Percentiles rank a stretch among this genome's conserved stretches.
phyloP scores from a whole-genome alignment of 495 filamentous ascomycete species.

The Pyrenula massariospora region DNA sequence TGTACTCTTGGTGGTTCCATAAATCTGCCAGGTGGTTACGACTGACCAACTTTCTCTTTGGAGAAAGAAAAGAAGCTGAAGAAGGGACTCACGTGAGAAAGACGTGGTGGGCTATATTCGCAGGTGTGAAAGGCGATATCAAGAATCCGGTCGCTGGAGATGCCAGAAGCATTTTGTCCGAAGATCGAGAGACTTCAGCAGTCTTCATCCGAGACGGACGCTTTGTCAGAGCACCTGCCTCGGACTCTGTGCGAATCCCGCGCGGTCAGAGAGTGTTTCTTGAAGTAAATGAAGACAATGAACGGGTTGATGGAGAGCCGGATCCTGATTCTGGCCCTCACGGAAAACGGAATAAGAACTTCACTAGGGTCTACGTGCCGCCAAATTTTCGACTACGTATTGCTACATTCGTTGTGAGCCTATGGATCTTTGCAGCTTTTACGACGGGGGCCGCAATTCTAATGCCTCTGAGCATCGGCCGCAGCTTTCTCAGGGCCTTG shows the following conservation, averaged over 20 bases:
- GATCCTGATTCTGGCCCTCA: slow-evolving; percentile 55
- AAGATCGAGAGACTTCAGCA: slow-evolving; percentile 25
- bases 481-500: slow-evolving; percentile 55
- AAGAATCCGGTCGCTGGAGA: slow-evolving; percentile 32
- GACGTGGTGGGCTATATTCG: slow-evolving; percentile 40
- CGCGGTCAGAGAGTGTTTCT: slow-evolving; percentile 74
- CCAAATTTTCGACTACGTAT: slow-evolving; percentile 73
- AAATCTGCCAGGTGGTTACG: slow-evolving; percentile 70
- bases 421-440: slow-evolving; percentile 90
- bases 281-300: slow-evolving; percentile 61
- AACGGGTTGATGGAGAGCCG: slow-evolving; percentile 43
- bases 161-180: slow-evolving; percentile 17
- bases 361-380: slow-evolving; percentile 79
- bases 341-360: slow-evolving; percentile 50
- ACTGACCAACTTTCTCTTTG: slow-evolving; percentile 87
- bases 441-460: slow-evolving; percentile 80
- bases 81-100: slow-evolving; percentile 54
- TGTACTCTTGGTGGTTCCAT: slow-evolving; percentile 96
- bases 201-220: slow-evolving; percentile 62
- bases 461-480: slow-evolving; percentile 71
- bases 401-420: slow-evolving; percentile 71
- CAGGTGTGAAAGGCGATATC: slow-evolving; percentile 33
- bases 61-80: slow-evolving; percentile 67
- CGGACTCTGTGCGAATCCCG: slow-evolving; percentile 85
- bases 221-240: slow-evolving; percentile 82